Evolutionary conservation across 805 yeast genomes (phyloP).

Genomic region (Zygotorulaspora florentina): DNA sequence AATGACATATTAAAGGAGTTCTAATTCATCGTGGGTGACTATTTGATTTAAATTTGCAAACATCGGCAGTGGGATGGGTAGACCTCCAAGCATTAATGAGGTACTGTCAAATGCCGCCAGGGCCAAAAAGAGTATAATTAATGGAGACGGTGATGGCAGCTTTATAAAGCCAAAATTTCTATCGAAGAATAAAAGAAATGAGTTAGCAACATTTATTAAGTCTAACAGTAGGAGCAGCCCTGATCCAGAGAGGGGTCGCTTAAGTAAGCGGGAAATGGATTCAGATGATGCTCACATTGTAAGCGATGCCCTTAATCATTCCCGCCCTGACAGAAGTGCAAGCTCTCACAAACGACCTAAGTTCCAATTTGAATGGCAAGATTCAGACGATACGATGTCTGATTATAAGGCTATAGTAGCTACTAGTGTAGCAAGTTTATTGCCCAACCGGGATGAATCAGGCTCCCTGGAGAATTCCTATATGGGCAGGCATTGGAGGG

Average conservation of each 20-base stretch:
- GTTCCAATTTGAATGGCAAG: constrained; percentile 68
- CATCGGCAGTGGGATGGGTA: constrained; percentile 19
- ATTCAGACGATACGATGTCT: constrained; percentile 58
- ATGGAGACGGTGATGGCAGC: constrained; percentile 12
- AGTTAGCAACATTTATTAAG: constrained; percentile 22
- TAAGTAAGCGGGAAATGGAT: constrained; percentile 14
- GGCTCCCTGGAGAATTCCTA: constrained; percentile 17
- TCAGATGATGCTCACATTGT: not conserved
- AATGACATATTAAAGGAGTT: too few relatives aligned
- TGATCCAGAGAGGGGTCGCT: not conserved
- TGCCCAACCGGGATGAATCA: constrained; percentile 15
- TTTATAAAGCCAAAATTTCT: constrained; percentile 41
- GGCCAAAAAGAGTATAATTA: not conserved
- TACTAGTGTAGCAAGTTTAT: constrained; percentile 18
- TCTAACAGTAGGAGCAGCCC: not conserved
- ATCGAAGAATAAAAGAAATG: constrained; percentile 43
- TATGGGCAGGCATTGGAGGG: constrained; percentile 53
- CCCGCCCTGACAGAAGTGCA: not conserved
- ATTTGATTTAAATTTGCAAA: not conserved
- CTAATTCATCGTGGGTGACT: too few relatives aligned
- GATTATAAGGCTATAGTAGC: constrained; percentile 41
- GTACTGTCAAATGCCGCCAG: constrained; percentile 29
- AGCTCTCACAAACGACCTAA: constrained; percentile 22
- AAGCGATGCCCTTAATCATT: too few relatives aligned
- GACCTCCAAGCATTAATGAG: constrained; percentile 39